Conservation (phyloP, 1,139 yeast species). For the Blastobotrys proliferans region DNA sequence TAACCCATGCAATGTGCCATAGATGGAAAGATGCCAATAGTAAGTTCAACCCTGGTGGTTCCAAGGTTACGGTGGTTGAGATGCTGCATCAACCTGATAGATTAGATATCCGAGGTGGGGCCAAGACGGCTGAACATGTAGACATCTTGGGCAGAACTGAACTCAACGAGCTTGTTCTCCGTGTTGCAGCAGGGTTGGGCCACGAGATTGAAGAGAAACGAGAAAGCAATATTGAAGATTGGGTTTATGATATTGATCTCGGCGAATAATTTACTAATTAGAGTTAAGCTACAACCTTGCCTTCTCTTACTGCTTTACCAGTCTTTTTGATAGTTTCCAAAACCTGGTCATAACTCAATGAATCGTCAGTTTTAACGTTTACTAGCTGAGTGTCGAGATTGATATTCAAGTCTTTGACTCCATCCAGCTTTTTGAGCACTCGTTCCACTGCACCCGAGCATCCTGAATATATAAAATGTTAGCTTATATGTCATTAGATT, state of each 20-base stretch:
- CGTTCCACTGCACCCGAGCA: conserved; percentile 86
- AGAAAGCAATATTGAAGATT: conserved; percentile 57
- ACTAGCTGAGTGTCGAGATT: conserved; percentile 81
- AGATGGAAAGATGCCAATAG: conserved; percentile 75
- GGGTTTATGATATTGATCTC: conserved; percentile 48
- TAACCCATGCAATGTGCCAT: conserved; percentile 78
- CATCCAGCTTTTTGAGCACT: conserved; percentile 68
- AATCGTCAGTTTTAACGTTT: conserved; percentile 58
- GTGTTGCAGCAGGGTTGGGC: conserved; percentile 80
- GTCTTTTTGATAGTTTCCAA: conserved; percentile 79
- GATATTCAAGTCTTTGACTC: conserved; percentile 67
- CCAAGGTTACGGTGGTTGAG: conserved; percentile 75
- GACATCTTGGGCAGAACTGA: conserved; percentile 93
- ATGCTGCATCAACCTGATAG: conserved; percentile 90
- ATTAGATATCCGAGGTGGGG: conserved; percentile 94
- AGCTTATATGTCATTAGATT: not conserved
- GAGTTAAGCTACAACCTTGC: conserved; percentile 41
- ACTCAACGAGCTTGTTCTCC: conserved; percentile 75
- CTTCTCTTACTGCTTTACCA: conserved; percentile 77
- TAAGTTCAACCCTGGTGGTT: conserved; percentile 76
- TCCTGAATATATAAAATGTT: conserved; percentile 42
- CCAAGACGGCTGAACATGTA: conserved; percentile 96
- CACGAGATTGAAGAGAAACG: conserved; percentile 56
- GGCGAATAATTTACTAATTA: conserved; percentile 22
- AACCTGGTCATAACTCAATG: conserved; percentile 68